Evolutionary conservation across 306 rosid genomes (phyloP).

Genomic region (Vigna unguiculata): DNA sequence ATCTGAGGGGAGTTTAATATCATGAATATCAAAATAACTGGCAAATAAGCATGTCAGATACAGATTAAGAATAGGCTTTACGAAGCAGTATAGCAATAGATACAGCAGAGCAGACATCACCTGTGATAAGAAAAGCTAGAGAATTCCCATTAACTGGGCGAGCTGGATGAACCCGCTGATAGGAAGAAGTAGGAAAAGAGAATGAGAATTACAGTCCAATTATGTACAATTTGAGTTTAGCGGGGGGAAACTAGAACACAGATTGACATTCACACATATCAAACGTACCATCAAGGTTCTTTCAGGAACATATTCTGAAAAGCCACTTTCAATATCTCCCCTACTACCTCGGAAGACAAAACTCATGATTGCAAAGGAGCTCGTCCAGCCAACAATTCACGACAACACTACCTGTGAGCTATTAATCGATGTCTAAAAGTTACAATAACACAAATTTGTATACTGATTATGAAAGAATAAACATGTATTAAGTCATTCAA

Average conservation of each 20-base stretch:
- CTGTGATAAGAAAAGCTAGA: conserved; percentile 84
- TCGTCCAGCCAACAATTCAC: conserved; percentile 24
- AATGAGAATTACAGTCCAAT: conserved; percentile 27
- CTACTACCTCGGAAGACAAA: conserved; percentile 73
- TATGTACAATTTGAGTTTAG: conserved; percentile 10
- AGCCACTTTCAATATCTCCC: conserved; percentile 79
- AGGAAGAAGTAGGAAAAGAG: conserved; percentile 16
- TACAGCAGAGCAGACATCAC: conserved; percentile 47
- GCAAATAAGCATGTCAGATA: conserved; percentile 20
- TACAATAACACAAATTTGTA: neutral
- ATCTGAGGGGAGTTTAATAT: conserved; percentile 77
- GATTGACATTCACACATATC: conserved; percentile 13
- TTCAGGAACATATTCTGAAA: conserved; percentile 60
- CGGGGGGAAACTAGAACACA: conserved; percentile 3
- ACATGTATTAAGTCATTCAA: conserved; percentile 36
- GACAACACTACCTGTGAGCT: conserved; percentile 35
- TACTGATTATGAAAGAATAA: conserved; percentile 21
- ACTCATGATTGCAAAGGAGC: conserved; percentile 58
- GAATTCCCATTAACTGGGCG: conserved; percentile 58
- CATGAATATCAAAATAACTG: conserved; percentile 71
- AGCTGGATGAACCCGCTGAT: conserved; percentile 50
- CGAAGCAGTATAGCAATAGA: conserved; percentile 36
- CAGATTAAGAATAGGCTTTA: conserved; percentile 17
- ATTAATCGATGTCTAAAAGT: neutral
- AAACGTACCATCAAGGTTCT: conserved; percentile 61